Evolutionary conservation across 208 protist species (phyloP).

Genomic region (Plasmodiophora brassicae): DNA sequence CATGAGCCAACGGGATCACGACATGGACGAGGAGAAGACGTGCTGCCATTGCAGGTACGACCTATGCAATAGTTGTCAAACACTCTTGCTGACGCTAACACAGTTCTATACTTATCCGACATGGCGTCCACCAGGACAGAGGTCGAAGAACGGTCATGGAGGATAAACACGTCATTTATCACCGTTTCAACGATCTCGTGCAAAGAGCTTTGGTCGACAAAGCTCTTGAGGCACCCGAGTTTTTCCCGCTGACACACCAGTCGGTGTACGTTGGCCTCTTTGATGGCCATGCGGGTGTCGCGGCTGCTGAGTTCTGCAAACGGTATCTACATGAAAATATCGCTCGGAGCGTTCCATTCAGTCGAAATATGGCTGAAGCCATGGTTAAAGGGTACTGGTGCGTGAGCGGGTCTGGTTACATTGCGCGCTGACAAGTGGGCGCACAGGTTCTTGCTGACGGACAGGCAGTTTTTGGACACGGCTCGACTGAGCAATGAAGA

Average conservation of each 20-base stretch:
- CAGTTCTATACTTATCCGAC: not conserved
- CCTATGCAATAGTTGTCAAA: too few relatives aligned
- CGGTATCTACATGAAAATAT: slow-evolving; percentile 4
- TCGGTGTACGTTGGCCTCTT: slow-evolving; percentile 1
- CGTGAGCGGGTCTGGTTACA: not conserved
- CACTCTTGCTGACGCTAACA: too few relatives aligned
- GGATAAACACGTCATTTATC: not conserved
- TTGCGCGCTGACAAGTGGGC: not conserved
- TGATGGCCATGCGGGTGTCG: slow-evolving; percentile 14
- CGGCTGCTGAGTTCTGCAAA: slow-evolving; percentile 25
- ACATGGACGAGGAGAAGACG: too few relatives aligned
- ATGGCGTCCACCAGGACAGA: slow-evolving; percentile 6
- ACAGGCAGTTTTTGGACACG: not conserved
- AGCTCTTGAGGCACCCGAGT: not conserved
- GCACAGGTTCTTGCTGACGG: not conserved
- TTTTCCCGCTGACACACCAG: not conserved
- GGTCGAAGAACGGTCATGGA: not conserved
- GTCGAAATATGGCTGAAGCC: not conserved
- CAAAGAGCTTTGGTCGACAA: not conserved
- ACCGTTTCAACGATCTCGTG: not conserved
- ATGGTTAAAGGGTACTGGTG: slow-evolving; percentile 1
- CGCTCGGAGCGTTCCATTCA: not conserved
- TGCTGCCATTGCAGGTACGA: too few relatives aligned
- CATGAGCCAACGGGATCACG: too few relatives aligned
- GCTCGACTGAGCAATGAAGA: not conserved